These are phyloP conservation scores for Leccinum obscurum DNA, from an alignment of 768 basidiomycete genomes.

Conservation along the genomic window DNA sequence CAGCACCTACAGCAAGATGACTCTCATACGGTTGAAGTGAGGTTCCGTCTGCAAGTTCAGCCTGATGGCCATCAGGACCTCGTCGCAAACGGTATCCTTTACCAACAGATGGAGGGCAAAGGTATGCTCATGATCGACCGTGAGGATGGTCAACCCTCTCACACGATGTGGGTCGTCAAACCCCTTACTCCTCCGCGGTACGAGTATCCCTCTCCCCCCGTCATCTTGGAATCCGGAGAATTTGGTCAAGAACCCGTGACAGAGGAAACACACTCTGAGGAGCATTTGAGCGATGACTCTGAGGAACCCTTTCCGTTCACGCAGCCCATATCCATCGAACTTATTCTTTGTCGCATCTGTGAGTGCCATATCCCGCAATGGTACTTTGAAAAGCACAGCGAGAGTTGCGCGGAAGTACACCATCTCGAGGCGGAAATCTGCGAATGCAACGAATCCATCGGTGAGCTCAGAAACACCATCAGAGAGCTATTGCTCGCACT, in stretches of 20 bases:
- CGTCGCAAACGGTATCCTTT: slow-evolving; percentile 49
- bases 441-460: slow-evolving; percentile 91
- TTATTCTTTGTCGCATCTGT: slow-evolving; percentile 95
- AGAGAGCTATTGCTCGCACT: slow-evolving; percentile 73
- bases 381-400: slow-evolving; percentile 99
- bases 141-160: slow-evolving; percentile 81
- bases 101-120: slow-evolving; percentile 93
- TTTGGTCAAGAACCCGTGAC: slow-evolving; percentile 37
- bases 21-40: slow-evolving; percentile 90
- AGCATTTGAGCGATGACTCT: slow-evolving; percentile 43
- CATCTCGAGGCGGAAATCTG: slow-evolving; percentile 92
- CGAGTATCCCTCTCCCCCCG: slow-evolving; percentile 63
- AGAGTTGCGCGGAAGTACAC: slow-evolving; percentile 96
- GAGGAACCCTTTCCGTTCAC: slow-evolving; percentile 73
- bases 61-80: slow-evolving; percentile 58
- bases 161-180: slow-evolving; percentile 98
- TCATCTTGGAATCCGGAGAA: slow-evolving; percentile 52
- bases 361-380: slow-evolving; percentile 96
- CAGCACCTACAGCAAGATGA: slow-evolving; percentile 85
- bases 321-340: slow-evolving; percentile 76
- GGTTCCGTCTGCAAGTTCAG: slow-evolving; percentile 82
- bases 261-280: slow-evolving; percentile 40
- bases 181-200: slow-evolving; percentile 72
- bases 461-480: slow-evolving; percentile 84
- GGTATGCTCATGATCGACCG: slow-evolving; percentile 99